phyloP scores from a whole-genome alignment of 1,139 yeast species.

The Candida glucosophila region DNA sequence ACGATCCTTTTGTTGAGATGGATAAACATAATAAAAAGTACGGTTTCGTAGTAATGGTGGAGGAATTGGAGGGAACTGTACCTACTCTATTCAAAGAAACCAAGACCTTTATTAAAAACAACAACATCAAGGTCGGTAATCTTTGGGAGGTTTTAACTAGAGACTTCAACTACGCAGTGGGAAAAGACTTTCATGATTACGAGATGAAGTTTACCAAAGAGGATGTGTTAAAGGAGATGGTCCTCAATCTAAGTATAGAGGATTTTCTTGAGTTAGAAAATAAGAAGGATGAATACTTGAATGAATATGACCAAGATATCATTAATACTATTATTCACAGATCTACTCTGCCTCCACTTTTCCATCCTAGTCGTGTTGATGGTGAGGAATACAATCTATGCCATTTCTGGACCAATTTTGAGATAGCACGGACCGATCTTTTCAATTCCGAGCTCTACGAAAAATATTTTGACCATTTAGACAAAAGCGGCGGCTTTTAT shows the following conservation, averaged over 20 bases:
- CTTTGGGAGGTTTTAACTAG: slow-evolving; percentile 51
- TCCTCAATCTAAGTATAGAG: slow-evolving; percentile 17
- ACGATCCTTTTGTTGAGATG: slow-evolving; percentile 87
- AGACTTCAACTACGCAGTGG: slow-evolving; percentile 18
- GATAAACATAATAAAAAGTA: slow-evolving; percentile 57
- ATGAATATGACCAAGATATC: slow-evolving; percentile 20
- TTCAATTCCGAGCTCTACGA: slow-evolving; percentile 59
- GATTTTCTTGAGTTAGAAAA: slow-evolving; percentile 13
- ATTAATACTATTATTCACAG: slow-evolving; percentile 17
- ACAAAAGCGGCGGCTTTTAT: slow-evolving; percentile 71
- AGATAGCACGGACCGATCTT: slow-evolving; percentile 72
- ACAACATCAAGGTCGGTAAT: slow-evolving; percentile 40
- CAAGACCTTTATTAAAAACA: slow-evolving; percentile 43
- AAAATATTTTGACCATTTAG: slow-evolving; percentile 58
- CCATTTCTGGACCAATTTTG: slow-evolving; percentile 94
- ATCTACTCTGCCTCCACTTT: slow-evolving; percentile 19
- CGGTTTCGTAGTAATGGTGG: slow-evolving; percentile 73
- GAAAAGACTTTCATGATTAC: slow-evolving; percentile 13
- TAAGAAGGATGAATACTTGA: slow-evolving; percentile 17
- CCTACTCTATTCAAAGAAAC: slow-evolving; percentile 76
- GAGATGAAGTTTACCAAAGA: slow-evolving; percentile 11
- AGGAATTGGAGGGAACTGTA: slow-evolving; percentile 69
- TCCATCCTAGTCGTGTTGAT: slow-evolving; percentile 47
- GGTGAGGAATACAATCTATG: slow-evolving; percentile 68
- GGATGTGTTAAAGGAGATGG: slow-evolving; percentile 20